phyloP scores from a whole-genome alignment of 106 monocot species.

The Dendrobium chrysotoxum region DNA sequence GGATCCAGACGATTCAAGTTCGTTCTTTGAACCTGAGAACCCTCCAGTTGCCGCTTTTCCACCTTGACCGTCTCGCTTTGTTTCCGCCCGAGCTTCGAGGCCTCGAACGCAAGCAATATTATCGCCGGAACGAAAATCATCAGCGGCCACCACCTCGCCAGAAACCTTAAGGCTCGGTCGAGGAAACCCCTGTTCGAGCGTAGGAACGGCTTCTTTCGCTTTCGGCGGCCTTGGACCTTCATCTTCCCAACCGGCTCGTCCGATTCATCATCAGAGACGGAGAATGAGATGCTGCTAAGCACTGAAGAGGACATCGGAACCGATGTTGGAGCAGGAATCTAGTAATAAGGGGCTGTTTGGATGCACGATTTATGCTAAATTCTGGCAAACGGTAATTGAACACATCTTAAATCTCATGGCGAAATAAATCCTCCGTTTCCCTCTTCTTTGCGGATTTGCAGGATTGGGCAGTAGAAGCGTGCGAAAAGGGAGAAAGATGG shows the following conservation, averaged over 20 bases:
- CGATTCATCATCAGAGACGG: conserved; percentile 70
- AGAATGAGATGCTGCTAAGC: conserved; percentile 50
- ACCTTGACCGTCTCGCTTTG: background rate
- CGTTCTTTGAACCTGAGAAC: background rate
- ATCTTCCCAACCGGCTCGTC: conserved; percentile 30
- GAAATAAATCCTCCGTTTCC: no score
- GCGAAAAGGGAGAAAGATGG: no score
- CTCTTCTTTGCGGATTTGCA: no score
- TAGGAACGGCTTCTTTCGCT: conserved; percentile 24
- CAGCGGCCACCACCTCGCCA: conserved; percentile 58
- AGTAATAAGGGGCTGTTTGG: background rate
- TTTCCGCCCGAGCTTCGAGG: conserved; percentile 21
- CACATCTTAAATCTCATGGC: no score
- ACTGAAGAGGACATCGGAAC: conserved; percentile 13
- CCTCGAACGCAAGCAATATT: conserved; percentile 42
- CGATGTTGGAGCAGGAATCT: background rate
- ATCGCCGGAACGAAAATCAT: conserved; percentile 46
- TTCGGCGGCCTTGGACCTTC: conserved; percentile 37
- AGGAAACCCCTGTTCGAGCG: background rate
- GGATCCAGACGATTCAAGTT: conserved; percentile 62
- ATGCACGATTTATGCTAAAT: no score
- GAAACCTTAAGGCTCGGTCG: conserved; percentile 20
- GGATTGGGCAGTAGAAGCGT: no score
- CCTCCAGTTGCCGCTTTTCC: background rate
- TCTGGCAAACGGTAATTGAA: no score